phyloP scores from a whole-genome alignment of 495 filamentous ascomycete species.

The Aspergillus campestris region DNA sequence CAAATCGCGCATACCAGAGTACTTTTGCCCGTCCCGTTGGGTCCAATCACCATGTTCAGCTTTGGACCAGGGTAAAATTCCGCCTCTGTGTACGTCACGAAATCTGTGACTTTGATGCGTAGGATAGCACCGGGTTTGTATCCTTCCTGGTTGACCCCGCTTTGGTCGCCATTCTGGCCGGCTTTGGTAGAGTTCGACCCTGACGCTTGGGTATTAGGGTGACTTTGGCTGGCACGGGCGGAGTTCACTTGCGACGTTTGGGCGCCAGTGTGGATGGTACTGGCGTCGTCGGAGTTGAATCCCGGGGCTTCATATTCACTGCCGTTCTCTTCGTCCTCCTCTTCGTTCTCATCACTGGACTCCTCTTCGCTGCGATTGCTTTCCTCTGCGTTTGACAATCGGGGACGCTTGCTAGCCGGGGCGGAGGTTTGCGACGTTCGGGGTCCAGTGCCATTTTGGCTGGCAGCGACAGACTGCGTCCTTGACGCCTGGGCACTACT shows the following conservation, averaged over 20 bases:
- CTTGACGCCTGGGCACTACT: too few relatives aligned
- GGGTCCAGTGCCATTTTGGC: too few relatives aligned
- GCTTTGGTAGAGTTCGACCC: background rate
- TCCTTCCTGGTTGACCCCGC: conserved; percentile 11
- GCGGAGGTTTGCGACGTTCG: too few relatives aligned
- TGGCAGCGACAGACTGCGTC: too few relatives aligned
- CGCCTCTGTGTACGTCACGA: conserved; percentile 88
- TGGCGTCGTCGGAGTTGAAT: background rate
- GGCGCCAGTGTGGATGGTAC: background rate
- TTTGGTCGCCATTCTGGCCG: background rate
- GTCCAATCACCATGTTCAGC: conserved; percentile 97
- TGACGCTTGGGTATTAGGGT: too few relatives aligned
- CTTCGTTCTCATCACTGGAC: conserved; percentile 3
- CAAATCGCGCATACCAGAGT: conserved; percentile 97
- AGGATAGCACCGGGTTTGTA: conserved; percentile 84
- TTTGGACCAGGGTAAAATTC: conserved; percentile 86
- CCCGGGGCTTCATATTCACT: conserved; percentile 1
- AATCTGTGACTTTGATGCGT: conserved; percentile 77
- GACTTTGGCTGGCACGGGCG: too few relatives aligned
- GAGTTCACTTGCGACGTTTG: too few relatives aligned
- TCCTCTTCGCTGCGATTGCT: background rate
- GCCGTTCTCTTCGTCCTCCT: conserved; percentile 5
- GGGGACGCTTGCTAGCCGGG: conserved; percentile 24
- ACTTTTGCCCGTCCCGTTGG: conserved; percentile 96
- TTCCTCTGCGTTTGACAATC: conserved; percentile 14